Evolutionary conservation across 225 moss, liverwort and hornwort species (phyloP).

Genomic region (Physcomitrellopsis africana): DNA sequence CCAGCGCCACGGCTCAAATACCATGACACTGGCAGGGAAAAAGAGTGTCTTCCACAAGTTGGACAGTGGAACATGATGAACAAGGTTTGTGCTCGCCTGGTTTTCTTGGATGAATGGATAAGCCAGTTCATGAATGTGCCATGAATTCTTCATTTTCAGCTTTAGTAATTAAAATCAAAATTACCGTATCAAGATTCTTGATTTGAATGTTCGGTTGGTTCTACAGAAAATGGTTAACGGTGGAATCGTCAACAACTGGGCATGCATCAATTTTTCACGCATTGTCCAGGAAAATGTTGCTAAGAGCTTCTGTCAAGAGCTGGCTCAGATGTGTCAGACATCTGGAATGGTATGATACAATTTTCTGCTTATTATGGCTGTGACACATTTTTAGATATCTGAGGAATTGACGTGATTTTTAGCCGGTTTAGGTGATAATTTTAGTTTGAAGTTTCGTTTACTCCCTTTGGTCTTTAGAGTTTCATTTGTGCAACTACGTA

Average conservation of each 20-base stretch:
- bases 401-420: too few species aligned
- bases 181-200: not conserved
- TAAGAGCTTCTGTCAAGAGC: slow-evolving; percentile 69
- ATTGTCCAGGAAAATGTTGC: slow-evolving; percentile 70
- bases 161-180: too few species aligned
- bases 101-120: not conserved
- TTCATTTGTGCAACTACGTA: too few species aligned
- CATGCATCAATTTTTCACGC: slow-evolving; percentile 89
- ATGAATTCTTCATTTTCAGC: accelerated
- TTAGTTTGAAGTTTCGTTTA: not conserved
- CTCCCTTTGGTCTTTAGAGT: not conserved
- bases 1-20: slow-evolving; percentile 91
- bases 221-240: slow-evolving; percentile 99
- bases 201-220: not conserved
- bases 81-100: slow-evolving; percentile 47
- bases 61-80: slow-evolving; percentile 99
- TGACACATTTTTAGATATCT: not conserved
- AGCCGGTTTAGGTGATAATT: not conserved
- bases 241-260: slow-evolving; percentile 80
- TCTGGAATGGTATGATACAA: slow-evolving; percentile 80
- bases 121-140: too few species aligned
- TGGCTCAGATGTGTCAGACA: slow-evolving; percentile 90
- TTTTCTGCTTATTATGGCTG: too few species aligned
- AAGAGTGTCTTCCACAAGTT: slow-evolving; percentile 90
- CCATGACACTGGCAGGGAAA: slow-evolving; percentile 90